Evolutionary conservation across 441 rosid species (phyloP).

Genomic region (Adansonia gregorii): DNA sequence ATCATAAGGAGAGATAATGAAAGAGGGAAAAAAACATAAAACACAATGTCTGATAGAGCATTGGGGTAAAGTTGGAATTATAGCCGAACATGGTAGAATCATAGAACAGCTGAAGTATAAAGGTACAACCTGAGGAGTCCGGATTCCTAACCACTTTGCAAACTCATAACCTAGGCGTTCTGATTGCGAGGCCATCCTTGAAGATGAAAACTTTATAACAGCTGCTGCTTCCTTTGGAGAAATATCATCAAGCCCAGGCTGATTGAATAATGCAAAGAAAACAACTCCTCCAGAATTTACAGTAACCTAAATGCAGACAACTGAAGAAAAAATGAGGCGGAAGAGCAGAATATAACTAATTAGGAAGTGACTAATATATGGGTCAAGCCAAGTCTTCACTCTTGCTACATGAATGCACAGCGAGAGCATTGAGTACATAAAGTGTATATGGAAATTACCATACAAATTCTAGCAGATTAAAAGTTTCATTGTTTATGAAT

Average conservation of each 20-base stretch:
- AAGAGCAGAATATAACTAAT: conserved; percentile 20
- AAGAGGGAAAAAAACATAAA: conserved; percentile 19
- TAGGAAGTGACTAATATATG: neutral
- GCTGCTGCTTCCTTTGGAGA: conserved; percentile 85
- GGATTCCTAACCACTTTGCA: conserved; percentile 93
- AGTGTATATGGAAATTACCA: neutral
- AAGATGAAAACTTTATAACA: conserved; percentile 98
- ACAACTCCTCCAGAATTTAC: conserved; percentile 99
- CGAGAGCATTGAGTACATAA: neutral
- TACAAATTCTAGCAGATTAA: conserved; percentile 15
- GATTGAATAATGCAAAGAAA: conserved; percentile 91
- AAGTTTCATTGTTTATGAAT: neutral
- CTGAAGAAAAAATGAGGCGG: conserved; percentile 30
- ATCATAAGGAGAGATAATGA: conserved; percentile 3
- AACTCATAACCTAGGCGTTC: conserved; percentile 99
- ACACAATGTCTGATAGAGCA: conserved; percentile 4
- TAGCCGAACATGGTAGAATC: conserved; percentile 23
- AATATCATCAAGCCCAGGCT: conserved; percentile 48
- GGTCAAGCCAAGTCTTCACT: neutral
- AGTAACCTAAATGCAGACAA: conserved; percentile 66
- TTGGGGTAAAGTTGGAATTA: neutral
- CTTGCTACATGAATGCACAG: neutral
- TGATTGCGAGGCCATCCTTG: conserved; percentile 99
- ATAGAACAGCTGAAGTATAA: conserved; percentile 22
- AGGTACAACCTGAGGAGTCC: conserved; percentile 84